A percentile compares a stretch with the other conserved stretches of the same genome.
Conservation (phyloP, 192 early-diverging fungal genomes). For the Coemansia sp. region DNA sequence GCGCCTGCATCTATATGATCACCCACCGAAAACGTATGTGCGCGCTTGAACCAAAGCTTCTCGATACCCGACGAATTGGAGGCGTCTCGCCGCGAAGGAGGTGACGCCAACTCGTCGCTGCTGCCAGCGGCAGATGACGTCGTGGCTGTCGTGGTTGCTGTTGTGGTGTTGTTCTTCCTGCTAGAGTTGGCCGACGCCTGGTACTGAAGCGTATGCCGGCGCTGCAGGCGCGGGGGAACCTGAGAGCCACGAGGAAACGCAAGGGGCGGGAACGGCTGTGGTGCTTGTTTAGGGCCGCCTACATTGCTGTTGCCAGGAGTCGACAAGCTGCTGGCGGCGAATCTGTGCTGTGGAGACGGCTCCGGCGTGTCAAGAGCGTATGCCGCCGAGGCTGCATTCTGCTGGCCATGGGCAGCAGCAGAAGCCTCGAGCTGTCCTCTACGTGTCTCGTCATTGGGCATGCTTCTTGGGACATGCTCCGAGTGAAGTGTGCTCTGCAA, state of each 20-base stretch:
- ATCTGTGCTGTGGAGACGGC: neutral
- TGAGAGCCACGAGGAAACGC: neutral
- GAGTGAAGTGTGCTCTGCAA: slow-evolving; percentile 7
- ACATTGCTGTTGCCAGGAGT: neutral
- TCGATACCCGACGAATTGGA: slow-evolving; percentile 24
- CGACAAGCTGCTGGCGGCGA: neutral
- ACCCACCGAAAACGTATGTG: slow-evolving; percentile 31
- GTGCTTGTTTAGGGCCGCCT: neutral
- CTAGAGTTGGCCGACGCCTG: neutral
- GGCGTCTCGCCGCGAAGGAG: neutral
- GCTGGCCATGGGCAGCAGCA: neutral
- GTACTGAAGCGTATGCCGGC: neutral
- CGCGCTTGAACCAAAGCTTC: slow-evolving; percentile 28
- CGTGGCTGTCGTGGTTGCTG: slow-evolving; percentile 1
- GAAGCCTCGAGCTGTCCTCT: neutral
- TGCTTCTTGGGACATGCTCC: neutral
- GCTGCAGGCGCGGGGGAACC: neutral
- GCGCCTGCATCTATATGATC: neutral
- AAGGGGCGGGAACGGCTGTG: neutral
- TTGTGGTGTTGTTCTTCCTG: neutral
- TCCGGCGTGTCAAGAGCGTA: neutral
- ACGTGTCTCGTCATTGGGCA: neutral
- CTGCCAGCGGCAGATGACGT: neutral
- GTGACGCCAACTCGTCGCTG: slow-evolving; percentile 6
- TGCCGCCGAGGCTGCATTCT: neutral